Base-by-base conservation (phyloP, 305 asterid genomes). In the Stenogyne calaminthoides region DNA sequence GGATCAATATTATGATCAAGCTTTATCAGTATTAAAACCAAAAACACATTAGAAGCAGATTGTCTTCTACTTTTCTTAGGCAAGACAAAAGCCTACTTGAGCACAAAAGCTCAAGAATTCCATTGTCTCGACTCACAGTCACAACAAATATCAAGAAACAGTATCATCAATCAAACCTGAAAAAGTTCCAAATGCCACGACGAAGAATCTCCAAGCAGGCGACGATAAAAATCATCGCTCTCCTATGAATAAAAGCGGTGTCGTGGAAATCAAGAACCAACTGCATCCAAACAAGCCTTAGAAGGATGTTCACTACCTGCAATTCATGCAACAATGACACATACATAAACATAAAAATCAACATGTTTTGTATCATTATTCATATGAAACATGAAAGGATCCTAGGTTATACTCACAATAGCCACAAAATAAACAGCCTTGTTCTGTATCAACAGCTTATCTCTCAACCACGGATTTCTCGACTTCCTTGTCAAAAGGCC, bases 221-320 rank as follows among this genome's bases (percentile, higher is more conserved):
- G 16, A 91, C 82, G 6, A 90, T 9, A 1, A 92, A 95, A 76
- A 76, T 12, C 72, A 85, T 73, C 60, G 89, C 97, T 59, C 27
- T 83, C 78, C 7, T 36, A 37, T 91, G 98, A 65, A 94, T 87
- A 78, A 84, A 85, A 10, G 82, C 75, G 0, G 77, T 22, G 2
- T 84, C 81, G 7, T 81, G 10, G 54, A 89, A 65, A 77, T 85
- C 90, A 63, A 88, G 86, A 78, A 94, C 89, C 64, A 85, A 16
- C 78, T 89, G 97, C 97, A 94, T 94, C 98, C 98, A 94, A 4
- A 81, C 97, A 29, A 91, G 93, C 56, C 97, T 91, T 70, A 91
- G 82, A 52, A 91, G 80, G 22, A 88, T 77, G 73, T 94, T 88
- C 67, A 85, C 64, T 0, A 86, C 91, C 97, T 91, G 91, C 86